Evolutionary conservation across 208 protist species (phyloP), one percentile per base, ranked within the genome.

Genomic region (Trypanosoma scelopori): DNA sequence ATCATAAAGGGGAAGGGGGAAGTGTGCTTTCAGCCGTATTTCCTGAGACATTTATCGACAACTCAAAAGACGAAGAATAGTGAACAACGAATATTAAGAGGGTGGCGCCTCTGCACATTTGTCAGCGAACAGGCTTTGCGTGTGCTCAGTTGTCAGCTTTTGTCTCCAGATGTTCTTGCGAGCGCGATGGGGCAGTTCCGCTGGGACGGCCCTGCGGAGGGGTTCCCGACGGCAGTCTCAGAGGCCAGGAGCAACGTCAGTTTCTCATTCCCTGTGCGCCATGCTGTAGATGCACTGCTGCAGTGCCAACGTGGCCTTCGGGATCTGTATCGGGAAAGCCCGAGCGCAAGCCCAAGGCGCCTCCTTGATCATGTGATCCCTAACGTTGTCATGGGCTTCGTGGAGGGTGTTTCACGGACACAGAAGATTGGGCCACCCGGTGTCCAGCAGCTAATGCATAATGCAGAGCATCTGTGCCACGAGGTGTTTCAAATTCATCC

Each of bases 351-450:
- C 20, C 28, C 43, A 32, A 28, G 18, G 7, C 13, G 22, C 2
- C 45, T 67, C 27, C 12, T 67, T 6, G 11, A 67, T 51, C 41
- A 67, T 48, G 20, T 67, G 3, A 55, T 53, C 42, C 39, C 59
- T 20, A 67, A 57, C 18, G 28, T 43, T 4, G 25, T 28, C 22
- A 28, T 52, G 20, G 61, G 61, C 7, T 49, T 53, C 28, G 61
- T 67, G 7, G 61, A 67, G 25, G 61, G 61, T 7, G 48, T 67
- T 23, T 30, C 61, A 22, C 47, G 61, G 13, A 56, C 59, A 23
- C 47, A 30, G 3, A 30, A 23, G 20, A 20, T 49, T 41, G 23
- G 32, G 13, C 18, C 5, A 35, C 28, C 15, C 5, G 61, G 61
- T 22, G 20, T 11, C 16, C 47, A 39, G 11, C 61, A 67, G 39